Evolutionary conservation across 352 stramenopile genomes (phyloP).

Genomic region (Pythium monospermum): DNA sequence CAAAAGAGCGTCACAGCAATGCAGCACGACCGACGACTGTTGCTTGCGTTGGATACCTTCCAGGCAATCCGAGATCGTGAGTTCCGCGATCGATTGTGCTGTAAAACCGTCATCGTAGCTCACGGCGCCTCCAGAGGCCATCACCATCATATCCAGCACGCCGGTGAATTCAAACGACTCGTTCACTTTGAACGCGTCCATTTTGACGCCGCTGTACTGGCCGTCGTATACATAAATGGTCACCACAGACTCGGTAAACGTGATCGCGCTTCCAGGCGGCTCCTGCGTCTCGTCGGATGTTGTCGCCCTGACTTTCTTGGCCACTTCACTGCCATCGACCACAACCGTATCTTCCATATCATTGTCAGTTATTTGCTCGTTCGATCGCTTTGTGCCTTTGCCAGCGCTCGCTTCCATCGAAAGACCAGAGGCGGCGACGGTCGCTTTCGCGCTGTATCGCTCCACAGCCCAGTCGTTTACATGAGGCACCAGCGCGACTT

Average conservation of each 20-base stretch:
- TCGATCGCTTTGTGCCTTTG: slow-evolving; percentile 47
- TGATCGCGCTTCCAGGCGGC: not conserved
- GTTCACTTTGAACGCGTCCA: slow-evolving; percentile 77
- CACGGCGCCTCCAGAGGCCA: slow-evolving; percentile 17
- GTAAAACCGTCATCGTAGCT: slow-evolving; percentile 21
- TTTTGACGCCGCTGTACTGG: slow-evolving; percentile 37
- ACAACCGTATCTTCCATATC: not conserved
- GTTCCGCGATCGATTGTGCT: slow-evolving; percentile 35
- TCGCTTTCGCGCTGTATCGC: not conserved
- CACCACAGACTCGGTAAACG: slow-evolving; percentile 34
- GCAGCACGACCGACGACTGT: slow-evolving; percentile 47
- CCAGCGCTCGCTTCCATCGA: too few relatives aligned
- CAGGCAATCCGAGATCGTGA: slow-evolving; percentile 64
- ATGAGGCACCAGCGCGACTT: slow-evolving; percentile 56
- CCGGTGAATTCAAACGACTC: slow-evolving; percentile 80
- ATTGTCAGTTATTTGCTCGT: slow-evolving; percentile 16
- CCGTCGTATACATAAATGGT: slow-evolving; percentile 73
- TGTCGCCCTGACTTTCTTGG: slow-evolving; percentile 38
- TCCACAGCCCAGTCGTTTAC: slow-evolving; percentile 43
- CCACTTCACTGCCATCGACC: not conserved
- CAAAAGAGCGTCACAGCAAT: slow-evolving; percentile 44
- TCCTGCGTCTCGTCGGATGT: not conserved
- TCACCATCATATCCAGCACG: slow-evolving; percentile 60
- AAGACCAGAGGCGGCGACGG: too few relatives aligned
- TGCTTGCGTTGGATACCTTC: slow-evolving; percentile 48